Percentiles rank a stretch among this genome's conserved stretches.
These are phyloP conservation scores for Parathielavia appendiculata DNA, from an alignment of 495 filamentous ascomycete genomes.

Conservation along the genomic window DNA sequence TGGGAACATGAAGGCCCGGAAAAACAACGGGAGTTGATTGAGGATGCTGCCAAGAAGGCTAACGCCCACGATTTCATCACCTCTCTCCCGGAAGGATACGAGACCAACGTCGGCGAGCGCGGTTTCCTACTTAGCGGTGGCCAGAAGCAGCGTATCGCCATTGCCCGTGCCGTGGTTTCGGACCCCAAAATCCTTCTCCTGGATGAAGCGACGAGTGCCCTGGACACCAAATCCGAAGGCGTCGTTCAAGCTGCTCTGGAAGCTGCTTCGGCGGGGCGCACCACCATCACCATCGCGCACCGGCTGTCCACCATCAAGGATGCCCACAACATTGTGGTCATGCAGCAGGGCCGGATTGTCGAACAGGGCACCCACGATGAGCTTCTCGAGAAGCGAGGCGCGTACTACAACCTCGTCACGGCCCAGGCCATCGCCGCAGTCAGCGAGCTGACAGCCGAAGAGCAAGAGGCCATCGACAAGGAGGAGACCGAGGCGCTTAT, in stretches of 20 bases:
- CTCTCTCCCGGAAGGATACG: constrained; percentile 79
- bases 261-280: constrained; percentile 79
- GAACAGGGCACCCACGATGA: constrained; percentile 74
- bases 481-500: constrained; percentile 46
- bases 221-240: constrained; percentile 95
- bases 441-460: constrained; percentile 48
- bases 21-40: constrained; percentile 61
- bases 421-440: constrained; percentile 56
- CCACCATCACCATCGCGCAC: constrained; percentile 94
- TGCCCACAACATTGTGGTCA: constrained; percentile 93
- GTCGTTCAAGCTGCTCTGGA: constrained; percentile 93
- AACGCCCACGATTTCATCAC: constrained; percentile 91
- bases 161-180: constrained; percentile 82
- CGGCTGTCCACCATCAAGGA: constrained; percentile 88
- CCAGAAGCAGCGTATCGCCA: constrained; percentile 89
- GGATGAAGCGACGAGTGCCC: constrained; percentile 88
- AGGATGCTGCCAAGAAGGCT: constrained; percentile 79
- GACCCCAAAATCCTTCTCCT: constrained; percentile 92
- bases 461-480: constrained; percentile 38
- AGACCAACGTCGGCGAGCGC: constrained; percentile 92
- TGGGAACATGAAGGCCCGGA: constrained; percentile 63
- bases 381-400: constrained; percentile 56
- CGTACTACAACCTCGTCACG: constrained; percentile 51
- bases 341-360: constrained; percentile 76
- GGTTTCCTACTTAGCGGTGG: constrained; percentile 90